Evolutionary conservation across 495 filamentous ascomycete species (phyloP).

Genomic region (Tuber brumale): DNA sequence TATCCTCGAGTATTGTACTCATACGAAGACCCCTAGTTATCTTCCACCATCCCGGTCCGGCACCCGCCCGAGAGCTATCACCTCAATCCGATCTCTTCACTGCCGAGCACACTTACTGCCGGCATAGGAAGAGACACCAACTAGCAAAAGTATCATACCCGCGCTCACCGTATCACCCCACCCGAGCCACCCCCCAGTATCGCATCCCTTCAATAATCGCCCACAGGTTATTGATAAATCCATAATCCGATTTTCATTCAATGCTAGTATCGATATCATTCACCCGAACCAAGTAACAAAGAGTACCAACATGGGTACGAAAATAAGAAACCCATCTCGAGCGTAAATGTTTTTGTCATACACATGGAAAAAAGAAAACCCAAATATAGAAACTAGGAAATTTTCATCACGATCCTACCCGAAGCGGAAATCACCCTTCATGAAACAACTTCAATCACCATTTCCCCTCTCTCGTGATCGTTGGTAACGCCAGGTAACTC

Average conservation of each 20-base stretch:
- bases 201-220: not conserved
- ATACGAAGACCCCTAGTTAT: not conserved
- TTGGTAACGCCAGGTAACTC: not conserved
- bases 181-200: not conserved
- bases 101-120: not conserved
- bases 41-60: not conserved
- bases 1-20: not conserved
- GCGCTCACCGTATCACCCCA: not conserved
- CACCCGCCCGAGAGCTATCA: not conserved
- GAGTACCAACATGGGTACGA: not conserved
- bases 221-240: not conserved
- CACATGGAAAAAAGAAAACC: not conserved
- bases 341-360: not conserved
- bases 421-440: not conserved
- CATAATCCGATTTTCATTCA: not conserved
- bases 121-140: not conserved
- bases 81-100: not conserved
- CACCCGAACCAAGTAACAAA: not conserved
- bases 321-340: not conserved
- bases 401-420: not conserved
- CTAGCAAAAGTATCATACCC: not conserved
- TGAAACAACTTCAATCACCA: not conserved
- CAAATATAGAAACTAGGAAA: not conserved
- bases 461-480: not conserved
- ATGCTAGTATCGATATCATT: not conserved